Evolutionary conservation across 768 basidiomycete genomes (phyloP).

Genomic region (Termitomyces sp.): DNA sequence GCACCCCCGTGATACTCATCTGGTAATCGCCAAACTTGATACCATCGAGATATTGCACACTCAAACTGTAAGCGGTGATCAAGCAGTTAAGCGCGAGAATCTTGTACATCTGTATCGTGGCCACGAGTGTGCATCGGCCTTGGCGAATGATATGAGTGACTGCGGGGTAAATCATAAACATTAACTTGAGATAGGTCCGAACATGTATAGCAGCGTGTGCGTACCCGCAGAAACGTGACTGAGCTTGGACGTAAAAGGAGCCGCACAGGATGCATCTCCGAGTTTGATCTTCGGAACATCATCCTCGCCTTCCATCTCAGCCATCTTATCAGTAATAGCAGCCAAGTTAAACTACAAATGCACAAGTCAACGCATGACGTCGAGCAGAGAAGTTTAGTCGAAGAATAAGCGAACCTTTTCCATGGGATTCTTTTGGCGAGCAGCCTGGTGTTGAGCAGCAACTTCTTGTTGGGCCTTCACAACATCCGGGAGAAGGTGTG

Average conservation of each 20-base stretch:
- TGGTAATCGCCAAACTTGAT: conserved; percentile 99
- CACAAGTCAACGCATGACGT: not conserved
- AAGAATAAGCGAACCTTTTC: conserved; percentile 60
- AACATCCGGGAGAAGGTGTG: conserved; percentile 83
- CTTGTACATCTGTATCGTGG: conserved; percentile 99
- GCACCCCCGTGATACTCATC: conserved; percentile 90
- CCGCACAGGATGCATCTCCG: conserved; percentile 98
- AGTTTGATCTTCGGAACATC: conserved; percentile 98
- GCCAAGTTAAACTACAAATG: conserved; percentile 62
- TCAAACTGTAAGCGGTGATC: conserved; percentile 97
- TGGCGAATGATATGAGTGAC: conserved; percentile 42
- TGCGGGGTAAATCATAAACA: conserved; percentile 52
- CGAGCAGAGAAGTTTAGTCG: not conserved
- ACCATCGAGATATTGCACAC: conserved; percentile 95
- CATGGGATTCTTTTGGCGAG: conserved; percentile 80
- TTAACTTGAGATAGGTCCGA: not conserved
- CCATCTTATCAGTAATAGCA: conserved; percentile 76
- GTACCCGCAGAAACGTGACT: conserved; percentile 94
- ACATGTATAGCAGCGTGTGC: conserved; percentile 23
- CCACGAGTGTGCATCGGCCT: conserved; percentile 96
- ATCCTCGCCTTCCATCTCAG: conserved; percentile 91
- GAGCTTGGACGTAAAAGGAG: conserved; percentile 97
- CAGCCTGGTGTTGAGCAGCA: conserved; percentile 46
- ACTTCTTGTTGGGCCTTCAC: conserved; percentile 87
- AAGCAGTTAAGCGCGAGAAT: conserved; percentile 96